Evolutionary conservation across 805 yeast genomes (phyloP), one percentile per base, ranked within the genome.

Genomic region (Candida ortonii): DNA sequence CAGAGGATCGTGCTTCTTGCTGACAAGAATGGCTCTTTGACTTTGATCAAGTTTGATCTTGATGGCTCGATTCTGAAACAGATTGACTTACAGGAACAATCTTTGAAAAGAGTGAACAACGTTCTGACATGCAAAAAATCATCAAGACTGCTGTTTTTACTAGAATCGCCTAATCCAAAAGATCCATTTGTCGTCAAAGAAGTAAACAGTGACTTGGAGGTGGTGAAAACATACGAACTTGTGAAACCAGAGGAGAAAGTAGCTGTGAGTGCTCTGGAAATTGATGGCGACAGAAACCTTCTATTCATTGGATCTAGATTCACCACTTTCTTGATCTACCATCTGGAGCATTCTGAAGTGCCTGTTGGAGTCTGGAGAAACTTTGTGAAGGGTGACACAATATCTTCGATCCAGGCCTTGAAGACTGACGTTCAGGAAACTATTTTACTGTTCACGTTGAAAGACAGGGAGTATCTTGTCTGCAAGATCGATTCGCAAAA

Each of bases 291-390:
- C 0, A 61, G 60, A 25, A 52, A 59, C 13, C 62, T 65, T 56
- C 49, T 85, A 1, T 49, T 82, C 12, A 57, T 87, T 13, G 94
- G 93, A 0, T 83, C 93, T 3, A 64, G 95, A 42, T 76, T 71
- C 49, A 84, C 86, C 11, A 74, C 84, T 0, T 24, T 87, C 4
- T 76, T 80, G 2, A 53, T 80, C 1, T 84, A 74, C 46, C 65
- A 71, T 28, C 46, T 78, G 14, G 25, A 11, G 3, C 16, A 25
- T 11, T 23, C 33, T 2, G 44, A 37, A 15, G 52, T 65, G 21
- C 52, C 54, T 16, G 17, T 46, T 7, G 33, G 55, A 15, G 31
- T 51, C 19, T 70, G 67, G 60, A 73, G 68, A 47, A 78, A 74
- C 46, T 44, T 80, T 9, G 67, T 73, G 4, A 64, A 73, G 3